phyloP scores from a whole-genome alignment of 805 yeast species.

The Teunomyces funiuensis region DNA sequence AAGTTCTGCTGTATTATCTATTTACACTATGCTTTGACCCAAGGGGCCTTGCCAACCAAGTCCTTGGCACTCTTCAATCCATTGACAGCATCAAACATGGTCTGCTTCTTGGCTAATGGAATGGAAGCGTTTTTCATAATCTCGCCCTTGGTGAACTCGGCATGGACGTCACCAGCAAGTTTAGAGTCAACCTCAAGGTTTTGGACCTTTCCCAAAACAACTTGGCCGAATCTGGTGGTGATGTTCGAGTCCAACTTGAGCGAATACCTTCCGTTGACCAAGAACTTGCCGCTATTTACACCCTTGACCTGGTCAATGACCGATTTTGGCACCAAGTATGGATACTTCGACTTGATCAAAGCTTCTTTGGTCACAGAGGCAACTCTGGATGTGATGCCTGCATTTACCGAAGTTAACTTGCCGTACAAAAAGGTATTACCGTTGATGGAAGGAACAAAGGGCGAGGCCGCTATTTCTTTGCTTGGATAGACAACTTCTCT shows the following conservation, averaged over 20 bases:
- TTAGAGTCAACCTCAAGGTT: conserved; percentile 11
- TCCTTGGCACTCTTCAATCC: conserved; percentile 28
- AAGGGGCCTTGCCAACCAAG: conserved; percentile 26
- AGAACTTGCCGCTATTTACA: conserved; percentile 28
- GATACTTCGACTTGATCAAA: conserved; percentile 40
- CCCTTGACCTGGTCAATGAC: conserved; percentile 26
- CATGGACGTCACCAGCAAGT: conserved; percentile 11
- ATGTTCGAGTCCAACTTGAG: conserved; percentile 24
- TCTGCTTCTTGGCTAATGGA: conserved; percentile 25
- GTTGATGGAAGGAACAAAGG: conserved; percentile 19
- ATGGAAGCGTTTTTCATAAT: conserved; percentile 32
- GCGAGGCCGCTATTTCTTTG: conserved; percentile 8
- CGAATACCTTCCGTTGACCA: conserved; percentile 31
- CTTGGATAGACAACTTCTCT: conserved; percentile 6
- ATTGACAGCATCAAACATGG: conserved; percentile 29
- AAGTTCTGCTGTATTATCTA: conserved; percentile 5
- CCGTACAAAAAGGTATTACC: conserved; percentile 39
- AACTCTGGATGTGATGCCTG: conserved; percentile 31
- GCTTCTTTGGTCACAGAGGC: conserved; percentile 42
- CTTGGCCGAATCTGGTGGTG: conserved; percentile 24
- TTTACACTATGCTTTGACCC: conserved; percentile 19
- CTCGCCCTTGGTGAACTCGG: conserved; percentile 21
- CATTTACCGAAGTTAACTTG: conserved; percentile 30
- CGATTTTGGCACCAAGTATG: conserved; percentile 37
- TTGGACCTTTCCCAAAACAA: conserved; percentile 33